These are phyloP conservation scores for Chlorella sp. DNA, from an alignment of 139 green algal species.

Conservation along the genomic window DNA sequence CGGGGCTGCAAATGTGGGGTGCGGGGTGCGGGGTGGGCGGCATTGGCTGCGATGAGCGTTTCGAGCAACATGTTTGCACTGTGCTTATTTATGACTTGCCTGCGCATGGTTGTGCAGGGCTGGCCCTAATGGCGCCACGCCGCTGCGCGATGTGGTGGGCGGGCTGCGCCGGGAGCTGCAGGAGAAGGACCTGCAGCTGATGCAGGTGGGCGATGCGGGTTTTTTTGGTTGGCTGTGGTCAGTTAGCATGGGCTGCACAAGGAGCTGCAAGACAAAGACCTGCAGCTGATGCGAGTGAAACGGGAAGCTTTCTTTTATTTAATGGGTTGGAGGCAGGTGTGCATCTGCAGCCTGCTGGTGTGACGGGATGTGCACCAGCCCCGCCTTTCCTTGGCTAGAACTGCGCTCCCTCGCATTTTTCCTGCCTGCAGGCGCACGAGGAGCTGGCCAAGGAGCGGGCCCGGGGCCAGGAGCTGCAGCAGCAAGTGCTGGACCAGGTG, in stretches of 20 bases:
- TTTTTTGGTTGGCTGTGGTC: too few relatives aligned
- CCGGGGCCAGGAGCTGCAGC: slow-evolving; percentile 21
- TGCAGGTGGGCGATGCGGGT: not conserved
- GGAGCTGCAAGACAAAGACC: slow-evolving; percentile 35
- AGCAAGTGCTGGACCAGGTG: slow-evolving; percentile 42
- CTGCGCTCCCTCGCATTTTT: not conserved
- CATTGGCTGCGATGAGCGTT: not conserved
- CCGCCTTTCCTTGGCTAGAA: too few relatives aligned
- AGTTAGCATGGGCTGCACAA: not conserved
- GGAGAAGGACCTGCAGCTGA: slow-evolving; percentile 33
- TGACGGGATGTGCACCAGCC: too few relatives aligned
- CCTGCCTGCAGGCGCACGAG: slow-evolving; percentile 18
- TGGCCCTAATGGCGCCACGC: not conserved
- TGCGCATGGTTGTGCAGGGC: not conserved
- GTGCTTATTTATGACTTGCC: not conserved
- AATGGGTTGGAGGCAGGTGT: too few relatives aligned
- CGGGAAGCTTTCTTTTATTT: too few relatives aligned
- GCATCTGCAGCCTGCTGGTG: too few relatives aligned
- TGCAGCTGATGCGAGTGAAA: slow-evolving; percentile 11
- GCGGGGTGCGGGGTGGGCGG: too few relatives aligned
- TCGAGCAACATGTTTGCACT: not conserved
- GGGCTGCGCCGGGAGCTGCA: slow-evolving; percentile 26
- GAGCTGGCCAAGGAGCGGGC: slow-evolving; percentile 29
- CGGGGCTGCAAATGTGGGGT: too few relatives aligned
- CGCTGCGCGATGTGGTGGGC: slow-evolving; percentile 3